Conservation (phyloP, 805 yeast species). For the Kuraishia capsulata region DNA sequence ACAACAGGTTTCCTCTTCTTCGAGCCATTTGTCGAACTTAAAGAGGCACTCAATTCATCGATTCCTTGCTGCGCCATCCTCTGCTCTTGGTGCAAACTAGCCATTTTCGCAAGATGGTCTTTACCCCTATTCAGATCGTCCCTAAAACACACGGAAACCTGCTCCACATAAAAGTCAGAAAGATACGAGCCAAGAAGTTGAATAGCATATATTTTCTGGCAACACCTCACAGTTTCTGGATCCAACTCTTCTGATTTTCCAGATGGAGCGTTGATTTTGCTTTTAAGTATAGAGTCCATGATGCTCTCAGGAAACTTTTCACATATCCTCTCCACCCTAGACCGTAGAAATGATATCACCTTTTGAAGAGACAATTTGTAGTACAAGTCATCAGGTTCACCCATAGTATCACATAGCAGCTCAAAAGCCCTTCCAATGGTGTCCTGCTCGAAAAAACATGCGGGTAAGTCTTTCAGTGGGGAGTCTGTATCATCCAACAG, state of each 20-base stretch:
- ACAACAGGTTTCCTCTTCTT: conserved; percentile 14
- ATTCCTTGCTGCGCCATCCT: conserved; percentile 22
- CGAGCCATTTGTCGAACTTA: conserved; percentile 10
- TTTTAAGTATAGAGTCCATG: conserved; percentile 14
- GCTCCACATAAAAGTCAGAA: conserved; percentile 16
- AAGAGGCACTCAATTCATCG: conserved; percentile 19
- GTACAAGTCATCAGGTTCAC: conserved; percentile 34
- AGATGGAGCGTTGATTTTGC: conserved; percentile 14
- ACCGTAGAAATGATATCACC: conserved; percentile 27
- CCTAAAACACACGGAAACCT: conserved; percentile 10
- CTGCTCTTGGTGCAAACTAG: conserved; percentile 11
- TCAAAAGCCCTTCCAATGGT: conserved; percentile 18
- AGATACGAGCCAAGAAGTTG: conserved; percentile 39
- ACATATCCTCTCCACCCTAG: conserved; percentile 26
- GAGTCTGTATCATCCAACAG: conserved; percentile 17
- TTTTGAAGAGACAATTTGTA: conserved; percentile 33
- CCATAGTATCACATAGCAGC: conserved; percentile 27
- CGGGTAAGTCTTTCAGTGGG: conserved; percentile 19
- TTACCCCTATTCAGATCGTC: conserved; percentile 12
- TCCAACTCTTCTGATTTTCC: conserved; percentile 10
- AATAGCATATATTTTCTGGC: conserved; percentile 31
- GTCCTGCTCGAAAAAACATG: conserved; percentile 19
- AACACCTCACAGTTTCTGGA: conserved; percentile 22
- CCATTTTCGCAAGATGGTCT: conserved; percentile 11
- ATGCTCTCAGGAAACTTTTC: conserved; percentile 28